phyloP scores from a whole-genome alignment of 805 yeast species.

The Yarrowia divulgata region DNA sequence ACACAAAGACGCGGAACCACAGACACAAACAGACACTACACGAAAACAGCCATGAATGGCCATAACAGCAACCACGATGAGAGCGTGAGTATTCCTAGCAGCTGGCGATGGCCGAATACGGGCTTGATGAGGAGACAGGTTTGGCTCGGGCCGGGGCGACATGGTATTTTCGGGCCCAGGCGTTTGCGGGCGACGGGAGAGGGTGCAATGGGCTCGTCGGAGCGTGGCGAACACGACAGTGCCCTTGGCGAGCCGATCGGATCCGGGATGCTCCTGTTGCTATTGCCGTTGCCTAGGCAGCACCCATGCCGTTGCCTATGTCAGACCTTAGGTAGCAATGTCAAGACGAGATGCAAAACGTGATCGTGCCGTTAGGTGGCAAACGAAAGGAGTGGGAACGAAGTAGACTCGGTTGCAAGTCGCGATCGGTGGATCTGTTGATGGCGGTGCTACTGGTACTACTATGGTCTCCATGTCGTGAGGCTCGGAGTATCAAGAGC shows the following conservation, averaged over 20 bases:
- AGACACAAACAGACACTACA: not conserved
- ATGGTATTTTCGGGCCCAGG: not conserved
- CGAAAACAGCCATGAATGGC: constrained; percentile 22
- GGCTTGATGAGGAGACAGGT: constrained; percentile 20
- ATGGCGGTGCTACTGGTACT: not conserved
- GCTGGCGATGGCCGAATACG: not conserved
- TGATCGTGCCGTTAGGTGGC: too few relatives aligned
- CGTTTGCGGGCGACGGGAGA: not conserved
- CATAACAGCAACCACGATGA: constrained; percentile 16
- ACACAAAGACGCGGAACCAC: constrained; percentile 6
- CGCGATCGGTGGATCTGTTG: too few relatives aligned
- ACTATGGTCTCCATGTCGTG: not conserved
- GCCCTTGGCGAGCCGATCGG: not conserved
- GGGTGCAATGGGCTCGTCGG: not conserved
- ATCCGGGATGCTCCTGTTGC: too few relatives aligned
- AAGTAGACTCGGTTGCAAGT: too few relatives aligned
- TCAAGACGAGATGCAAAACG: too few relatives aligned
- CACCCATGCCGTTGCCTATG: too few relatives aligned
- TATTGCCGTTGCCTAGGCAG: too few relatives aligned
- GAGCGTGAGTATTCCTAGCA: constrained; percentile 23
- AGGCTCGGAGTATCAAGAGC: too few relatives aligned
- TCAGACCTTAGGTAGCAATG: too few relatives aligned
- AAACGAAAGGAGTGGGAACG: too few relatives aligned
- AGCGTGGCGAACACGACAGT: not conserved
- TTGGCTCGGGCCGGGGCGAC: not conserved